Evolutionary conservation across 2,329 filamentous ascomycete genomes (phyloP).

Genomic region (Claviceps purpurea): DNA sequence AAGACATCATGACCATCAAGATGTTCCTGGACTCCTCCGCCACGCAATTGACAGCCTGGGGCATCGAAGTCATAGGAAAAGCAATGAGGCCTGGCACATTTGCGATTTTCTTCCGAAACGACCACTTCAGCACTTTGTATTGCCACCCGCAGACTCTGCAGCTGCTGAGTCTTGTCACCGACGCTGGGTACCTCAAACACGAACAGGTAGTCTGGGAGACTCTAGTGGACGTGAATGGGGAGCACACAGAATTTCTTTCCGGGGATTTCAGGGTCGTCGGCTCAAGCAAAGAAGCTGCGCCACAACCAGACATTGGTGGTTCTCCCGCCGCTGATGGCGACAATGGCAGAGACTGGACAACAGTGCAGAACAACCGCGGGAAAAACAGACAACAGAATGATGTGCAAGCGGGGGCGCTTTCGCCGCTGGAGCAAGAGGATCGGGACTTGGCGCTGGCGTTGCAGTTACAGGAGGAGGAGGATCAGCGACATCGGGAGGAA

Average conservation of each 20-base stretch:
- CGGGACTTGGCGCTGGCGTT: constrained; percentile 77
- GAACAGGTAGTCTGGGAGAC: constrained; percentile 95
- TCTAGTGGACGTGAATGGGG: constrained; percentile 75
- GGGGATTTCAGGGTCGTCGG: constrained; percentile 85
- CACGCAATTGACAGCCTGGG: constrained; percentile 76
- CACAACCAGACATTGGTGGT: constrained; percentile 6
- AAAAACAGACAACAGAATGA: constrained; percentile 14
- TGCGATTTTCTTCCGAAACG: constrained; percentile 89
- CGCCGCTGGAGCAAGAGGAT: constrained; percentile 57
- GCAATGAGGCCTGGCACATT: constrained; percentile 64
- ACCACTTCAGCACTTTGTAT: constrained; percentile 91
- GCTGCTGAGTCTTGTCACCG: constrained; percentile 77
- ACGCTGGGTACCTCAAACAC: constrained; percentile 77
- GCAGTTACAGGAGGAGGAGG: constrained; percentile 90
- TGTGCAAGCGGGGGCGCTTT: constrained; percentile 20
- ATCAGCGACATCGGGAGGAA: constrained; percentile 58
- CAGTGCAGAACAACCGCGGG: constrained; percentile 28
- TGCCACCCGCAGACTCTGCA: constrained; percentile 67
- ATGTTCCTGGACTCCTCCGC: constrained; percentile 66
- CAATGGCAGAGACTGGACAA: constrained; percentile 38
- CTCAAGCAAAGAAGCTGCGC: constrained; percentile 20
- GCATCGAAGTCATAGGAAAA: constrained; percentile 59
- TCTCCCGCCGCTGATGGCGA: constrained; percentile 10
- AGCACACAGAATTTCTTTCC: constrained; percentile 69
- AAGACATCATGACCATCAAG: constrained; percentile 76